Base-by-base conservation (phyloP, 1,139 yeast genomes). In the Taphrina populina region DNA sequence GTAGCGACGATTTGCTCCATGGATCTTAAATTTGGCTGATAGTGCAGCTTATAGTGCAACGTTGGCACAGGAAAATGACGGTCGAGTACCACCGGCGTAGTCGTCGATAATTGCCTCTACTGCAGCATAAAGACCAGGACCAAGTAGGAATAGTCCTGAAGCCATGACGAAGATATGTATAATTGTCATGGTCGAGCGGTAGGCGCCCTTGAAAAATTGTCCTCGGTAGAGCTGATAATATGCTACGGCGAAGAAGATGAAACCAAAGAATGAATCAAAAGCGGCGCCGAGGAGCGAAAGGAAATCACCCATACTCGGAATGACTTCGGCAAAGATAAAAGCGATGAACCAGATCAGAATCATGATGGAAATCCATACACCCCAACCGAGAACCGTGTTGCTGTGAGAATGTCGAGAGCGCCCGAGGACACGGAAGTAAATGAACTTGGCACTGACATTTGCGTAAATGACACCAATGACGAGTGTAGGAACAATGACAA, bases 181-280 rank as follows among this genome's bases (percentile, higher is more conserved):
- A 5, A 69, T 57, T 73, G 61, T 69, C 60, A 30, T 61, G 17
- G 46, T 57, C 33, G 26, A 63, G 73, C 57, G 61, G 39, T 2
- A 45, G 24, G 4, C 64, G 62, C 43, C 70, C 64, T 6, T 52
- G 52, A 13, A 60, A 58, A 62, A 23, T 20, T 33, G 51, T 3
- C 39, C 39, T 20, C 39, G 8, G 20, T 44, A 58, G 57, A 69
- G 56, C 32, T 62, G 74, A 64, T 79, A 73, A 65, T 67, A 80
- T 0, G 84, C 83, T 34, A 78, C 74, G 13, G 82, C 83, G 83
- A 84, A 80, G 64, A 79, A 80, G 15, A 79, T 77, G 63, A 77
- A 80, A 0, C 84, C 84, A 62, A 80, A 80, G 80, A 82, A 80
- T 64, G 83, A 78, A 65, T 79, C 84, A 63, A 80, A 80, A 52